These are phyloP conservation scores for Taiwanofungus camphoratus DNA, from an alignment of 1,284 basidiomycete genomes.

Conservation along the genomic window DNA sequence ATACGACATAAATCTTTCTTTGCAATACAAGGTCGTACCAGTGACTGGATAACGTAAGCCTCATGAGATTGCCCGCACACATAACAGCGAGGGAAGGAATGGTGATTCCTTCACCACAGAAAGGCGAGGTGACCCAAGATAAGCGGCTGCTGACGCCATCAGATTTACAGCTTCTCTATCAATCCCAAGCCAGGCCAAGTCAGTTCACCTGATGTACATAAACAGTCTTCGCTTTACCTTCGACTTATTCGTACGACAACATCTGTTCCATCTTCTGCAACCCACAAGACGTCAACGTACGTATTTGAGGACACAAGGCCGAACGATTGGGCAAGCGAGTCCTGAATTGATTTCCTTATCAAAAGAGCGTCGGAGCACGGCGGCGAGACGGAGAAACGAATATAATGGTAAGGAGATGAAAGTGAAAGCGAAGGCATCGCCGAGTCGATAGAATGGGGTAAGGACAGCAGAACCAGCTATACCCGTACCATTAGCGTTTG, in stretches of 20 bases:
- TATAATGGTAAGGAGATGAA: conserved; percentile 30
- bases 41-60: no score
- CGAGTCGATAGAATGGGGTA: no score
- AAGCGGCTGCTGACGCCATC: conserved; percentile 33
- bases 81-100: conserved; percentile 38
- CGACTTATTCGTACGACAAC: conserved; percentile 32
- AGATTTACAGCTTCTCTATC: conserved; percentile 35
- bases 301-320: conserved; percentile 34
- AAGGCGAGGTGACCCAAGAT: conserved; percentile 25
- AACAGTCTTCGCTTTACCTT: conserved; percentile 18
- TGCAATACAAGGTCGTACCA: no score
- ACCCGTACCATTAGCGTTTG: no score
- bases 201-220: background rate
- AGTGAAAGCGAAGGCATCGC: no score
- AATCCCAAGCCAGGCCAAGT: background rate
- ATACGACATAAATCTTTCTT: no score
- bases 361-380: conserved; percentile 32
- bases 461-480: no score
- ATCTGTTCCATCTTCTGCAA: conserved; percentile 29
- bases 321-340: conserved; percentile 37
- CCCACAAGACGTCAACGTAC: conserved; percentile 38
- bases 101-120: conserved; percentile 33
- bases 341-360: conserved; percentile 38
- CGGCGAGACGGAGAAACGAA: conserved; percentile 32
- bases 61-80: conserved; percentile 5